Conservation (phyloP, 257 asterid genomes). For the Solanum phureja region DNA sequence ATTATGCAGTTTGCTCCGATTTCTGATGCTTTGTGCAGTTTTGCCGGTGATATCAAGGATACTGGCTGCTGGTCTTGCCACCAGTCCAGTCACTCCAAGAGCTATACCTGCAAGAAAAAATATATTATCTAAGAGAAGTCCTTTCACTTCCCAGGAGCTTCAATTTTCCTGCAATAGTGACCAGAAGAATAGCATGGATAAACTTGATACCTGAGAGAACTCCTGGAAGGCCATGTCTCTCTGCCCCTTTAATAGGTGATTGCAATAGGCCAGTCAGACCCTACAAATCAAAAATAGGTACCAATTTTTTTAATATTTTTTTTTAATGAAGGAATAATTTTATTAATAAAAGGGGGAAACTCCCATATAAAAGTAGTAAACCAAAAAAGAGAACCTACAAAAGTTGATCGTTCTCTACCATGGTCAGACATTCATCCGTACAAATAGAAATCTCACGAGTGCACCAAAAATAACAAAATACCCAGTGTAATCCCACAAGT, state of each 20-base stretch:
- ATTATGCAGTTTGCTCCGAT: constrained; percentile 74
- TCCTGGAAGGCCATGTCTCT: constrained; percentile 94
- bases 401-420: background rate
- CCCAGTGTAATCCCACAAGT: background rate
- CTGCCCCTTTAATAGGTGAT: constrained; percentile 96
- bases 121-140: background rate
- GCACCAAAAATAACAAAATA: background rate
- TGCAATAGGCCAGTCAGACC: constrained; percentile 98
- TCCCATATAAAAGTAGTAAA: background rate
- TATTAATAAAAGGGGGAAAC: background rate
- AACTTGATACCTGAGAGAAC: constrained; percentile 62
- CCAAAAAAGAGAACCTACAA: background rate
- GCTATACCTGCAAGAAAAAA: constrained; percentile 58
- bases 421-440: background rate
- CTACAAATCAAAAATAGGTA: constrained; percentile 21
- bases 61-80: constrained; percentile 97
- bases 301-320: background rate
- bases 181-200: background rate
- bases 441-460: background rate
- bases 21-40: constrained; percentile 94
- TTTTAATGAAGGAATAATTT: background rate
- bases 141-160: background rate
- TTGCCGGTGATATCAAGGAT: constrained; percentile 94
- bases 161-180: background rate
- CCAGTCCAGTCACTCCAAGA: constrained; percentile 85